Conservation (phyloP, 2,329 filamentous ascomycete species). For the Colletotrichum simmondsii region DNA sequence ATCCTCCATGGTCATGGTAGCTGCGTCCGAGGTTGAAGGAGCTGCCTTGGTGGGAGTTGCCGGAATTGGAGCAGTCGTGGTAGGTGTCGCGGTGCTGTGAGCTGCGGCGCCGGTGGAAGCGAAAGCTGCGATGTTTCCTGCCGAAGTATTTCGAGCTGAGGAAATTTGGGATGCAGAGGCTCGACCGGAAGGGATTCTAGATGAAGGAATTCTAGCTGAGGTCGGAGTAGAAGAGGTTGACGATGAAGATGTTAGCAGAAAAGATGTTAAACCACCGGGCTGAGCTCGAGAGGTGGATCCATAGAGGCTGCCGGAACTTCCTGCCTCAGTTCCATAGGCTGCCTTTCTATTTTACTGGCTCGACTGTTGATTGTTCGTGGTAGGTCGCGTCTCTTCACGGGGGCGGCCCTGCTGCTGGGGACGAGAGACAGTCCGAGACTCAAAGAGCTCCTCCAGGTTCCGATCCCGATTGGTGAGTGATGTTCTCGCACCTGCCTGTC, state of each 20-base stretch:
- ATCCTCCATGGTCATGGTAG: background rate
- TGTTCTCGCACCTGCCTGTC: background rate
- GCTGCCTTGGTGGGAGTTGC: too few relatives aligned
- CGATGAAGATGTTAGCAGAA: background rate
- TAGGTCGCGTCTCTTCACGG: background rate
- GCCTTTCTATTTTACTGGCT: background rate
- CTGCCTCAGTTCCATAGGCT: background rate
- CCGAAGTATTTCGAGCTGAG: too few relatives aligned
- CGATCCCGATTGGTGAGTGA: background rate
- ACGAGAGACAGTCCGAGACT: background rate
- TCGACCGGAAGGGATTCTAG: too few relatives aligned
- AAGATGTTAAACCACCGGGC: background rate
- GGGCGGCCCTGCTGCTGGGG: background rate
- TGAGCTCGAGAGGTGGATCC: background rate
- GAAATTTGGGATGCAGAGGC: too few relatives aligned
- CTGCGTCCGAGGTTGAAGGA: too few relatives aligned
- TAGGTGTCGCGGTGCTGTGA: background rate
- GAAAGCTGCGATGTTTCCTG: background rate
- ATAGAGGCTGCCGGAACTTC: background rate
- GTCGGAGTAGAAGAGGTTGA: too few relatives aligned
- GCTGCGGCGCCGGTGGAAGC: background rate
- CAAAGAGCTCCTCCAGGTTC: background rate
- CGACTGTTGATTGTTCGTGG: background rate
- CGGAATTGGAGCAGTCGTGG: too few relatives aligned
- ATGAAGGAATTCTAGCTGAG: too few relatives aligned